Percentiles rank a stretch among this genome's conserved stretches.
These are phyloP conservation scores for Sambucus nigra DNA, from an alignment of 129 eudicot genomes.

Conservation along the genomic window DNA sequence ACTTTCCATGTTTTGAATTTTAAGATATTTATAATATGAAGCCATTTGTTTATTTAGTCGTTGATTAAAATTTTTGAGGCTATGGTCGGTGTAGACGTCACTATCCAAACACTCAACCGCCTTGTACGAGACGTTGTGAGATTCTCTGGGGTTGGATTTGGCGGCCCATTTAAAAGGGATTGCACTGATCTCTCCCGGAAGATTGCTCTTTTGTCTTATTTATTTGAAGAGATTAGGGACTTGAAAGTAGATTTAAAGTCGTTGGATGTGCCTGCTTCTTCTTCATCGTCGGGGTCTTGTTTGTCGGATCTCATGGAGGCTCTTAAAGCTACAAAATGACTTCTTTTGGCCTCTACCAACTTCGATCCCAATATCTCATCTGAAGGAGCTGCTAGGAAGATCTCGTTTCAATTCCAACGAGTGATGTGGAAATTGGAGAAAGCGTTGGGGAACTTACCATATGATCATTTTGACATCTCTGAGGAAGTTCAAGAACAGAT, in stretches of 20 bases:
- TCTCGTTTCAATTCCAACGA: slow-evolving; percentile 67
- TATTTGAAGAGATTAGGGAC: slow-evolving; percentile 76
- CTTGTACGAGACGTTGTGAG: slow-evolving; percentile 44
- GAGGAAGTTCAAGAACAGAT: slow-evolving; percentile 97
- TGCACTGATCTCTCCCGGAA: slow-evolving; percentile 62
- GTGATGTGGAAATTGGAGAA: slow-evolving; percentile 76
- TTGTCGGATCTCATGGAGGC: slow-evolving; percentile 47
- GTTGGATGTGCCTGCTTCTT: slow-evolving; percentile 30
- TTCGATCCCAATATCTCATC: slow-evolving; percentile 40
- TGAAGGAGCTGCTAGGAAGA: slow-evolving; percentile 60
- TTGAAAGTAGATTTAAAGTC: slow-evolving; percentile 21
- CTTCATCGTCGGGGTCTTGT: slow-evolving; percentile 27
- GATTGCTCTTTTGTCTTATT: slow-evolving; percentile 55
- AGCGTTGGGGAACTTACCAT: slow-evolving; percentile 48
- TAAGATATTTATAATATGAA: no score
- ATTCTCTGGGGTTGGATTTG: slow-evolving; percentile 38
- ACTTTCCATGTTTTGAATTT: no score
- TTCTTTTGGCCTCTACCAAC: slow-evolving; percentile 51
- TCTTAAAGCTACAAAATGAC: slow-evolving; percentile 46
- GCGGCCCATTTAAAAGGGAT: slow-evolving; percentile 66
- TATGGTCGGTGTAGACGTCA: slow-evolving; percentile 38
- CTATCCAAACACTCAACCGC: slow-evolving; percentile 33
- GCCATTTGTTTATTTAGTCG: neutral
- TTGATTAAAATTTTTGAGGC: neutral
- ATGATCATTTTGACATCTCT: slow-evolving; percentile 58